Base-by-base conservation (phyloP, 192 early-diverging fungal genomes). In the Coemansia umbellata region DNA sequence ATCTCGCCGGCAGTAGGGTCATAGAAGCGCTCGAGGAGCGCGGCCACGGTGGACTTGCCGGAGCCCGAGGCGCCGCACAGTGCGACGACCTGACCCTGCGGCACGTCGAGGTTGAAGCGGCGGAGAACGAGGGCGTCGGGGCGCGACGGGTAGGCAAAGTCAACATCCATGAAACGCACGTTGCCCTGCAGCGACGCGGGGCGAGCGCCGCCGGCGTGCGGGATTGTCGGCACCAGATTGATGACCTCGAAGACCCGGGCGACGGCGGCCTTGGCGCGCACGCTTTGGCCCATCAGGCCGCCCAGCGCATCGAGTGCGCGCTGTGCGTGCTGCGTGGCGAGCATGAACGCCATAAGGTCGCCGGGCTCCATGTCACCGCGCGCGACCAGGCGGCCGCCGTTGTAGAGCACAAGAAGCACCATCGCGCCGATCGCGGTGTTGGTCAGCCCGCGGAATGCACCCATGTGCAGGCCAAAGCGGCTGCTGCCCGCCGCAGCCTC, bases 21-120 rank as follows among this genome's bases (percentile, higher is more conserved):
- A 57, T 91, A 91, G 58, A 89, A 88, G 44, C 89, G 80, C 69
- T 89, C 87, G 15, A 91, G 32, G 7, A 91, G 74, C 22, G 81
- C 74, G 11, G 84, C 81, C 32, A 89, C 81, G 3, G 87, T 89
- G 1, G 87, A 88, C 53, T 91, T 89, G 40, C 88, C 87, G 13
- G 74, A 69, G 21, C 84, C 83, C 44, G 63, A 66, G 17, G 52
- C 22, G 4, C 81, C 81, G 36, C 75, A 77, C 40, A 82, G 52
- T 0, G 74, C 78, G 4, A 72, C 55, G 7, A 78, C 72, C 26
- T 70, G 35, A 18, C 79, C 79, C 2, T 70, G 67, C 0, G 77
- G 68, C 8, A 82, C 57, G 21, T 69, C 64, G 31, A 82, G 47
- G 23, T 66, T 78, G 33, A 82, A 80, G 22, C 37, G 48, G 1